phyloP scores from a whole-genome alignment of 2,329 filamentous ascomycete genomes.

The Dactylellina leptospora region DNA sequence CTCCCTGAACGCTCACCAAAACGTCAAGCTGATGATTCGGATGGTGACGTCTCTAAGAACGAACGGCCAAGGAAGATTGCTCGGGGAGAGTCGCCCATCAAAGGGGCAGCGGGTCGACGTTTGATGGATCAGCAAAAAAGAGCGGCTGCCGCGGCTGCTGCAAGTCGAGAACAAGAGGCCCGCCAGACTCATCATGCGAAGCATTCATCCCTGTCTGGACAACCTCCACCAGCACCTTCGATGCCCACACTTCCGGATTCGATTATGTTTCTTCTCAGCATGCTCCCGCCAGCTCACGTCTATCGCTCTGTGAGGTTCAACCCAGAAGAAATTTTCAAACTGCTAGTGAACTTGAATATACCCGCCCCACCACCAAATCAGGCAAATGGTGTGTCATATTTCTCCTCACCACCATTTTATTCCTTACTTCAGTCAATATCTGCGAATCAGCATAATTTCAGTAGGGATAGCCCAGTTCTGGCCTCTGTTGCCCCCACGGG shows the following conservation, averaged over 20 bases:
- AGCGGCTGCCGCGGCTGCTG: conserved; percentile 67
- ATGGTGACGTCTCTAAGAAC: conserved; percentile 68
- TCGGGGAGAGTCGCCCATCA: conserved; percentile 90
- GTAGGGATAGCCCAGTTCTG: not conserved
- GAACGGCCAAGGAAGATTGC: conserved; percentile 84
- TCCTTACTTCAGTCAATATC: conserved; percentile 35
- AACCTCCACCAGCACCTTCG: conserved; percentile 57
- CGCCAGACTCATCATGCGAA: conserved; percentile 38
- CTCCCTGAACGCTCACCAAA: conserved; percentile 65
- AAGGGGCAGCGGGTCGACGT: conserved; percentile 85
- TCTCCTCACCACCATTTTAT: conserved; percentile 45
- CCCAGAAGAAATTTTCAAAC: conserved; percentile 74
- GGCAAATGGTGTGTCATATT: conserved; percentile 51
- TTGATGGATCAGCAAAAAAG: conserved; percentile 76
- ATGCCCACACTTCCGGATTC: conserved; percentile 77
- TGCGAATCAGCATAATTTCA: conserved; percentile 30
- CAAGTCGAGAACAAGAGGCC: conserved; percentile 51
- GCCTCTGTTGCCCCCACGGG: not conserved
- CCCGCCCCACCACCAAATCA: conserved; percentile 61
- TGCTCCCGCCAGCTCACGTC: conserved; percentile 76
- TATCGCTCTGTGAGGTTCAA: conserved; percentile 78
- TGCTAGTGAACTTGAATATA: conserved; percentile 74
- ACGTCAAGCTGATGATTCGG: conserved; percentile 63
- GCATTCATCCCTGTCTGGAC: conserved; percentile 47
- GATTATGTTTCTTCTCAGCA: conserved; percentile 71